Conservation (phyloP, 1,139 yeast genomes). For the Diutina pseudorugosa region DNA sequence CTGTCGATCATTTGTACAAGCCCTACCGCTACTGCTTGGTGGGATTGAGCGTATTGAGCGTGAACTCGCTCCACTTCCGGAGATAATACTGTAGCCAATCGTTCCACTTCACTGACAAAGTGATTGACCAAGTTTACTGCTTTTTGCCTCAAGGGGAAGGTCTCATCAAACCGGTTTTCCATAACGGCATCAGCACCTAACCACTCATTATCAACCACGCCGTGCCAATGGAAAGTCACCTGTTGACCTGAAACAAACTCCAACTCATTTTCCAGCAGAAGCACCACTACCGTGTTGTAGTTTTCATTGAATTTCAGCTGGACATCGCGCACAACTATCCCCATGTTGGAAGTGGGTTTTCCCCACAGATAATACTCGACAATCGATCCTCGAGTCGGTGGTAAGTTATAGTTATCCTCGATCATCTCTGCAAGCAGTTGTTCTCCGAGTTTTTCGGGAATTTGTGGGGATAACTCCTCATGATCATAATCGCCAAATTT, state of each 20-base stretch:
- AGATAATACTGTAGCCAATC: slow-evolving; percentile 7
- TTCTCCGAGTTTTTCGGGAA: neutral
- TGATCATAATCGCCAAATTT: no score
- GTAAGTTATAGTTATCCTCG: slow-evolving; percentile 11
- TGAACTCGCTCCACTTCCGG: slow-evolving; percentile 14
- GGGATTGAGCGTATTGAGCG: slow-evolving; percentile 14
- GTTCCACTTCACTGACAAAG: slow-evolving; percentile 10
- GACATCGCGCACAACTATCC: slow-evolving; percentile 21
- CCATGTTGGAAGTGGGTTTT: slow-evolving; percentile 11
- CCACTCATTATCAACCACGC: slow-evolving; percentile 15
- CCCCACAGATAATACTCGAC: slow-evolving; percentile 17
- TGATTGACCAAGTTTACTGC: slow-evolving; percentile 12
- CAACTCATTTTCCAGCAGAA: slow-evolving; percentile 21
- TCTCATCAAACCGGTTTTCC: slow-evolving; percentile 15
- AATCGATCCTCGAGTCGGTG: slow-evolving; percentile 22
- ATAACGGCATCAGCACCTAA: slow-evolving; percentile 10
- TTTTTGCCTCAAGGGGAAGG: slow-evolving; percentile 10
- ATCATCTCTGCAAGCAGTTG: slow-evolving; percentile 8
- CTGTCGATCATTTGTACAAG: slow-evolving; percentile 5
- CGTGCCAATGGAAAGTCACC: slow-evolving; percentile 17
- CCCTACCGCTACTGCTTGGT: slow-evolving; percentile 4
- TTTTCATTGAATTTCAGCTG: slow-evolving; percentile 21
- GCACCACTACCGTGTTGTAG: slow-evolving; percentile 20
- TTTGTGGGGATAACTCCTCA: no score
- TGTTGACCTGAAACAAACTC: slow-evolving; percentile 15